Conservation (phyloP, 2,329 filamentous ascomycete genomes). For the Alternaria angustiovoidea region DNA sequence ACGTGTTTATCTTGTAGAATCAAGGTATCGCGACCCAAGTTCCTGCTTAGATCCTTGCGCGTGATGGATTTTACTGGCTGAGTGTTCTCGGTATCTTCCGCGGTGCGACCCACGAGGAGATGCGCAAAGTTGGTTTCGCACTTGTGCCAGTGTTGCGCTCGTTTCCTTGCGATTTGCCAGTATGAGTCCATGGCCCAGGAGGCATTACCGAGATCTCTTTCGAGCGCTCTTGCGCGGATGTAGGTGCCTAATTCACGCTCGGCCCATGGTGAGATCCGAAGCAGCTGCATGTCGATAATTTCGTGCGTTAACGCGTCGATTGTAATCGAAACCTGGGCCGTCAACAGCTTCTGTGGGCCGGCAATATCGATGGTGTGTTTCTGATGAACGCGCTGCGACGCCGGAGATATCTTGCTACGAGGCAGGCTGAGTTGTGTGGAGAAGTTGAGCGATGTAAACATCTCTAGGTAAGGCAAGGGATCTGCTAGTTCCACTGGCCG, state of each 20-base stretch:
- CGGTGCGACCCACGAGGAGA: conserved; percentile 27
- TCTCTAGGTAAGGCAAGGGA: conserved; percentile 72
- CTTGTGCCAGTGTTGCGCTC: conserved; percentile 69
- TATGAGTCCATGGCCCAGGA: conserved; percentile 75
- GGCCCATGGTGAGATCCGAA: conserved; percentile 65
- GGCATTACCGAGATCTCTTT: conserved; percentile 66
- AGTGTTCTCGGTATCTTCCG: conserved; percentile 31
- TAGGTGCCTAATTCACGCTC: conserved; percentile 66
- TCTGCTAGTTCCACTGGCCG: conserved; percentile 69
- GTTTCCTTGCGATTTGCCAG: conserved; percentile 66
- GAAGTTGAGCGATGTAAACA: conserved; percentile 74
- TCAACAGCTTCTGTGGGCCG: conserved; percentile 64
- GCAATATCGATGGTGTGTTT: conserved; percentile 64
- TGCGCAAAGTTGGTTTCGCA: conserved; percentile 60
- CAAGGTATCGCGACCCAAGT: conserved; percentile 43
- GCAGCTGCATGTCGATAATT: conserved; percentile 64
- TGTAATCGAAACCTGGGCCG: conserved; percentile 64
- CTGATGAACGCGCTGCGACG: conserved; percentile 30
- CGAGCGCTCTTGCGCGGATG: conserved; percentile 51
- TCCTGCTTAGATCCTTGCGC: conserved; percentile 61
- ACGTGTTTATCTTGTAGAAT: conserved; percentile 50
- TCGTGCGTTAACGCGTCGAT: conserved; percentile 55
- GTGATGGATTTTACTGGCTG: conserved; percentile 31
- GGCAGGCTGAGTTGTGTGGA: conserved; percentile 59
- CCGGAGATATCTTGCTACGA: conserved; percentile 15